Evolutionary conservation across 2,329 filamentous ascomycete species (phyloP).

Genomic region (Lecanoromycetidae sp.): DNA sequence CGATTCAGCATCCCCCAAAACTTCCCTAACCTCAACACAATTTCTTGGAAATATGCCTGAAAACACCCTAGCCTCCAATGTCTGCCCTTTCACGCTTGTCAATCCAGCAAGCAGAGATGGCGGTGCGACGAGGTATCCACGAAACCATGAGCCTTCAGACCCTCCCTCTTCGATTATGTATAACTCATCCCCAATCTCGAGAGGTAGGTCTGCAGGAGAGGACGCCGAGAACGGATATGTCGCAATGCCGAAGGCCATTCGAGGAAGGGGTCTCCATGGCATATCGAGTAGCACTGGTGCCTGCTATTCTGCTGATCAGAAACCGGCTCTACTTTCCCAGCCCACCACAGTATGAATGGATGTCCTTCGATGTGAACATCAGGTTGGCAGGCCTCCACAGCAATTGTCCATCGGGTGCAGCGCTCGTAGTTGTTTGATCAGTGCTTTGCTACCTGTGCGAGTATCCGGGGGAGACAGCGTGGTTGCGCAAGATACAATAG

Average conservation of each 20-base stretch:
- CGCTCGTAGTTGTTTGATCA: too few relatives aligned
- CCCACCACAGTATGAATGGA: too few relatives aligned
- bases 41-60: conserved; percentile 95
- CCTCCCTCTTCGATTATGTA: conserved; percentile 98
- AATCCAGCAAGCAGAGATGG: conserved; percentile 84
- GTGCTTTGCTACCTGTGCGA: too few relatives aligned
- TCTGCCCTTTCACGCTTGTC: conserved; percentile 82
- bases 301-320: too few relatives aligned
- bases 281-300: conserved; percentile 35
- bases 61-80: conserved; percentile 88
- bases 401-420: too few relatives aligned
- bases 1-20: conserved; percentile 53
- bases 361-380: too few relatives aligned
- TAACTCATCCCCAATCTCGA: conserved; percentile 95
- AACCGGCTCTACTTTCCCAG: too few relatives aligned
- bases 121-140: conserved; percentile 88
- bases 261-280: conserved; percentile 94
- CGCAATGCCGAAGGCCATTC: conserved; percentile 95
- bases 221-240: conserved; percentile 85
- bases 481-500: too few relatives aligned
- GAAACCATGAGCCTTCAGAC: conserved; percentile 73
- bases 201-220: conserved; percentile 77
- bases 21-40: conserved; percentile 89
- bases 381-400: too few relatives aligned
- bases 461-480: too few relatives aligned